Percentiles rank a stretch among this genome's conserved stretches.
Conservation (phyloP, 257 asterid genomes). For the Ophiorrhiza pumila region DNA sequence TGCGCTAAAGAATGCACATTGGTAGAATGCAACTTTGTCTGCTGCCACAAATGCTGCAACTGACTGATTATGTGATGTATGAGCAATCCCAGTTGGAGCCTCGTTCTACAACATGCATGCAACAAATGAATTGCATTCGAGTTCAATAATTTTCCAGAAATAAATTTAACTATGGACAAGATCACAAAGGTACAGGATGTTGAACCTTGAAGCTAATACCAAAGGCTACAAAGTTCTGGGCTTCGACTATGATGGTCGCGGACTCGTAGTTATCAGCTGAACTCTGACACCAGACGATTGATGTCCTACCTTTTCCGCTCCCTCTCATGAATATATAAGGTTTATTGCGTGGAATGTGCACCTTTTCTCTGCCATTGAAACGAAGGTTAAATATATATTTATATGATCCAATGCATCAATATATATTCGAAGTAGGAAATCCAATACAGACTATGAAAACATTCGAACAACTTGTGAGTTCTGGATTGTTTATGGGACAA, state of each 20-base stretch:
- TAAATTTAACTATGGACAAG: too few species aligned
- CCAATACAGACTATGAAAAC: too few species aligned
- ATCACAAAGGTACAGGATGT: not conserved
- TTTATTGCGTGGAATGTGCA: slow-evolving; percentile 51
- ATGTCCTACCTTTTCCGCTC: slow-evolving; percentile 59
- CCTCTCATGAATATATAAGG: slow-evolving; percentile 81
- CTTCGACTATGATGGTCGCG: slow-evolving; percentile 63
- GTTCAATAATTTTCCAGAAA: not conserved
- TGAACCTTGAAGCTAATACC: slow-evolving; percentile 81
- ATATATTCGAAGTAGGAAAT: too few species aligned
- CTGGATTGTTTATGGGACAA: too few species aligned
- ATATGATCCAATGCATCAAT: not conserved
- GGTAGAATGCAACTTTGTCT: slow-evolving; percentile 68
- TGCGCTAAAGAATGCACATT: slow-evolving; percentile 66
- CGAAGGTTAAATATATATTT: too few species aligned
- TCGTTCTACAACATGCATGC: slow-evolving; percentile 58
- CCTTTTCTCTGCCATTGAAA: slow-evolving; percentile 54
- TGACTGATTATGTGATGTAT: slow-evolving; percentile 38
- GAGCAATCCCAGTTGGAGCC: slow-evolving; percentile 36
- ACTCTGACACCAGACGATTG: slow-evolving; percentile 53
- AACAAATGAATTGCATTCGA: not conserved
- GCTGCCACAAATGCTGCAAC: slow-evolving; percentile 71
- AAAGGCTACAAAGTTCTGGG: slow-evolving; percentile 68
- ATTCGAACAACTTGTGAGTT: too few species aligned
- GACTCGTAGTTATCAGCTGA: slow-evolving; percentile 43